phyloP scores from a whole-genome alignment of 495 filamentous ascomycete genomes.

The Penicillium dipodomyicola region DNA sequence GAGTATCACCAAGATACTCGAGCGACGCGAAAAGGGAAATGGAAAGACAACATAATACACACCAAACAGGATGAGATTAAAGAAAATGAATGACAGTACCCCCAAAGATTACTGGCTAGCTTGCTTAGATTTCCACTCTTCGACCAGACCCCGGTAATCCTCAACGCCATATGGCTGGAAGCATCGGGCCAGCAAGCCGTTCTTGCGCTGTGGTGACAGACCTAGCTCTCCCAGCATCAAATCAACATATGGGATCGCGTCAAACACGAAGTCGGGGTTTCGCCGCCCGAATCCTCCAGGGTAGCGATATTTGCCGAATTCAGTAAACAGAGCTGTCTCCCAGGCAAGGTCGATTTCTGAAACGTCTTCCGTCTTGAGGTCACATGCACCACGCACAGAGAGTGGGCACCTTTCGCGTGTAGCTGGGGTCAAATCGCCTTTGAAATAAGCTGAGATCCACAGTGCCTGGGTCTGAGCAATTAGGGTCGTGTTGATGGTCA shows the following conservation, averaged over 20 bases:
- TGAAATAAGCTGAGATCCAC: slow-evolving; percentile 69
- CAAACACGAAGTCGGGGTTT: slow-evolving; percentile 72
- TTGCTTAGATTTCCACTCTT: slow-evolving; percentile 48
- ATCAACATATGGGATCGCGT: slow-evolving; percentile 76
- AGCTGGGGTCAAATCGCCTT: slow-evolving; percentile 39
- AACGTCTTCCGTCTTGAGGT: slow-evolving; percentile 22
- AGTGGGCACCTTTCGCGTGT: slow-evolving; percentile 25
- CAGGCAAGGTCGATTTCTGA: slow-evolving; percentile 36
- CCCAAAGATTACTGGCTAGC: neutral
- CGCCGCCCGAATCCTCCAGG: slow-evolving; percentile 61
- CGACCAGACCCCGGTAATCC: slow-evolving; percentile 60
- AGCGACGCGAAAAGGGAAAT: neutral
- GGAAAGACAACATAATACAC: neutral
- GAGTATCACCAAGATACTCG: neutral
- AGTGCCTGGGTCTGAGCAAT: slow-evolving; percentile 67
- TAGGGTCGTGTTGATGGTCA: slow-evolving; percentile 61
- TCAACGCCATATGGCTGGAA: slow-evolving; percentile 55
- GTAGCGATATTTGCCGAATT: slow-evolving; percentile 69
- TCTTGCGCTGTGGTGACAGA: slow-evolving; percentile 43
- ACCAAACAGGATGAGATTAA: neutral
- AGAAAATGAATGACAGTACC: neutral
- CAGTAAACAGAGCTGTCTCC: slow-evolving; percentile 62
- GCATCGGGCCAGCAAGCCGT: slow-evolving; percentile 45
- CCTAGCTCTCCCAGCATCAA: slow-evolving; percentile 67
- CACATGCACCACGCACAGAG: slow-evolving; percentile 13